These are phyloP conservation scores for Nemania abortiva DNA, from an alignment of 2,329 filamentous ascomycete species.

Conservation along the genomic window DNA sequence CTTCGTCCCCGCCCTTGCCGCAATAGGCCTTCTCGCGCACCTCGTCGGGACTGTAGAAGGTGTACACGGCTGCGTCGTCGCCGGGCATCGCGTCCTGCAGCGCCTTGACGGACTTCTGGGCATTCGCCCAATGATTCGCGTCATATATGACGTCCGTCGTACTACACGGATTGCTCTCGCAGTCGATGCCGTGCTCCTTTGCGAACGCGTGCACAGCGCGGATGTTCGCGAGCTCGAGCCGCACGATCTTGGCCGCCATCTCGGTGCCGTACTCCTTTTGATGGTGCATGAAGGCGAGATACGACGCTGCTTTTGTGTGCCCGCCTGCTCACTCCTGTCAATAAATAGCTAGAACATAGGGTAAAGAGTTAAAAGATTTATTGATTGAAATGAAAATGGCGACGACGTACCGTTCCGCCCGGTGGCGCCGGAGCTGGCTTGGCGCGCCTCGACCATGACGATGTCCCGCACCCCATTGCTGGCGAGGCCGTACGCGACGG, in stretches of 20 bases:
- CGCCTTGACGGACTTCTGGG: conserved; percentile 55
- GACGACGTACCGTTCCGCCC: conserved; percentile 63
- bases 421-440: conserved; percentile 75
- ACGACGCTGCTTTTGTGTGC: conserved; percentile 59
- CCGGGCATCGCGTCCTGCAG: conserved; percentile 60
- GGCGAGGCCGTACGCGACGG: conserved; percentile 66
- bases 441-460: conserved; percentile 73
- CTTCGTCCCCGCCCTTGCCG: conserved; percentile 47
- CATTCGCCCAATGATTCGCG: conserved; percentile 54
- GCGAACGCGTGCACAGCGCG: conserved; percentile 67
- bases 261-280: conserved; percentile 58
- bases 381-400: background rate
- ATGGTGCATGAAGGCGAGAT: conserved; percentile 64
- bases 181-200: conserved; percentile 58
- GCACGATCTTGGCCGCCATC: conserved; percentile 63
- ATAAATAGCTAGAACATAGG: too few species aligned
- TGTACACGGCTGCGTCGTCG: conserved; percentile 59
- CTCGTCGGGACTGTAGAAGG: conserved; percentile 57
- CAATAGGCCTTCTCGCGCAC: conserved; percentile 57
- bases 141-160: conserved; percentile 72
- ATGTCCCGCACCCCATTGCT: conserved; percentile 56
- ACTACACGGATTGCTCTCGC: conserved; percentile 63
- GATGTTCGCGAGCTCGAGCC: conserved; percentile 66
- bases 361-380: too few species aligned
- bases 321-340: conserved; percentile 48